Evolutionary conservation across 2,329 filamentous ascomycete genomes (phyloP).

Genomic region (Fonsecaea multimorphosa): DNA sequence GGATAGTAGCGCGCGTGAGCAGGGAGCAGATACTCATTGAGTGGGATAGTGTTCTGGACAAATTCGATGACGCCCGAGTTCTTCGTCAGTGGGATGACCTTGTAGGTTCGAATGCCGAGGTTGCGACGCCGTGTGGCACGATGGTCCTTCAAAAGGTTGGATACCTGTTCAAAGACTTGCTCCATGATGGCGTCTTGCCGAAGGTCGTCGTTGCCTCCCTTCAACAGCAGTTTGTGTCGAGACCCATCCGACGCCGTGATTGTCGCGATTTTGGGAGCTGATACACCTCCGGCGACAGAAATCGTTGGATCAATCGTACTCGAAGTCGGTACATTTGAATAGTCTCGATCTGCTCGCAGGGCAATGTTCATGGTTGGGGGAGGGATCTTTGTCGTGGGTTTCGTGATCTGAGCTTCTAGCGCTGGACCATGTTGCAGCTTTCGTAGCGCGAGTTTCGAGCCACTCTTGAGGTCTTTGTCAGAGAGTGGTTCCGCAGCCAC

Average conservation of each 20-base stretch:
- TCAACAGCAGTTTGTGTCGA: slow-evolving; percentile 87
- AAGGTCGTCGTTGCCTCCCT: slow-evolving; percentile 93
- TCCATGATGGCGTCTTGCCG: slow-evolving; percentile 99
- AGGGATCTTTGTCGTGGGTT: slow-evolving; percentile 71
- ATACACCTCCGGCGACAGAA: slow-evolving; percentile 86
- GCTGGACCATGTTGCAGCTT: slow-evolving; percentile 68
- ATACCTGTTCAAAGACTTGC: slow-evolving; percentile 97
- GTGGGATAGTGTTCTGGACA: slow-evolving; percentile 86
- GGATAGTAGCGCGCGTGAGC: slow-evolving; percentile 88
- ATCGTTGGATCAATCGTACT: slow-evolving; percentile 74
- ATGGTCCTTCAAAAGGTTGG: slow-evolving; percentile 83
- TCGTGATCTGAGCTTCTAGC: slow-evolving; percentile 64
- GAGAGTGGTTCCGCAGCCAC: slow-evolving; percentile 58
- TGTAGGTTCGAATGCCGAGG: slow-evolving; percentile 93
- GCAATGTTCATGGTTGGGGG: slow-evolving; percentile 88
- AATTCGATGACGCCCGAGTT: slow-evolving; percentile 95
- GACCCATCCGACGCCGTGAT: slow-evolving; percentile 77
- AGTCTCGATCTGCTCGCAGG: slow-evolving; percentile 74
- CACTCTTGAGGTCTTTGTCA: slow-evolving; percentile 68
- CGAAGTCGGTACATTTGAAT: slow-evolving; percentile 77
- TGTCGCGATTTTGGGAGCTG: slow-evolving; percentile 91
- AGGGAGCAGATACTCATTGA: slow-evolving; percentile 90
- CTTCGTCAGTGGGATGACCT: slow-evolving; percentile 86
- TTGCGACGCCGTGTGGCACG: slow-evolving; percentile 85
- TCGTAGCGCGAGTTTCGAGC: slow-evolving; percentile 67